Evolutionary conservation across 108 stramenopile species (phyloP).

Genomic region (Fragilaria radians): DNA sequence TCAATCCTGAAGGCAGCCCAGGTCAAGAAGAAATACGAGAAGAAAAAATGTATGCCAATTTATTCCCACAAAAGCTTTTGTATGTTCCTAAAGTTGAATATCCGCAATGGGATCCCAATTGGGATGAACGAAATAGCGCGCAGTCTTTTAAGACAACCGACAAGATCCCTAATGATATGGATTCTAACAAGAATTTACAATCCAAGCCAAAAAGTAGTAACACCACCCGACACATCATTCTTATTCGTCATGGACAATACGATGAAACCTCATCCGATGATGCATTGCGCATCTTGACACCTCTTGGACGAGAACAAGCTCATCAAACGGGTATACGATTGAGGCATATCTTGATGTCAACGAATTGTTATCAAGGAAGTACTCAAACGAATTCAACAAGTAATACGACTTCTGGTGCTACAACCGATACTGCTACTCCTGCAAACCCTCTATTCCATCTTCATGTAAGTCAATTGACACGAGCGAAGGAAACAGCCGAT

Average conservation of each 20-base stretch:
- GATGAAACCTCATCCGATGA: constrained; percentile 76
- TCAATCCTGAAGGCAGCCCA: too few relatives aligned
- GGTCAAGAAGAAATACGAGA: too few relatives aligned
- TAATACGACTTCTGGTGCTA: constrained; percentile 58
- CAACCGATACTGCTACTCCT: constrained; percentile 42
- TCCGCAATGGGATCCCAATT: constrained; percentile 78
- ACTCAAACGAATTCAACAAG: constrained; percentile 12
- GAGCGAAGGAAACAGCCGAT: constrained; percentile 82
- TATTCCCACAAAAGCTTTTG: constrained; percentile 75
- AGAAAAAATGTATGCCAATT: neutral
- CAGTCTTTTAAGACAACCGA: constrained; percentile 3
- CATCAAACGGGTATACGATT: constrained; percentile 71
- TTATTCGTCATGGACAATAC: constrained; percentile 89
- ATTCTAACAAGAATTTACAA: constrained; percentile 17
- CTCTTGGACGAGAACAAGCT: constrained; percentile 79
- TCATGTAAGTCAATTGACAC: constrained; percentile 67
- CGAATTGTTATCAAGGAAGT: constrained; percentile 13
- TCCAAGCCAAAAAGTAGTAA: constrained; percentile 56
- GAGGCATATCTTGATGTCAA: constrained; percentile 43
- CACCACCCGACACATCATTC: constrained; percentile 80
- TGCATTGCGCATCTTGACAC: constrained; percentile 69
- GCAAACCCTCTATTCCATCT: constrained; percentile 63
- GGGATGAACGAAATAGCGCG: constrained; percentile 67
- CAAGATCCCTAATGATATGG: constrained; percentile 26
- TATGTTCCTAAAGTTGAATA: constrained; percentile 70